Evolutionary conservation across 192 early-diverging fungal genomes (phyloP).

Genomic region (Entomortierella beljakovae): DNA sequence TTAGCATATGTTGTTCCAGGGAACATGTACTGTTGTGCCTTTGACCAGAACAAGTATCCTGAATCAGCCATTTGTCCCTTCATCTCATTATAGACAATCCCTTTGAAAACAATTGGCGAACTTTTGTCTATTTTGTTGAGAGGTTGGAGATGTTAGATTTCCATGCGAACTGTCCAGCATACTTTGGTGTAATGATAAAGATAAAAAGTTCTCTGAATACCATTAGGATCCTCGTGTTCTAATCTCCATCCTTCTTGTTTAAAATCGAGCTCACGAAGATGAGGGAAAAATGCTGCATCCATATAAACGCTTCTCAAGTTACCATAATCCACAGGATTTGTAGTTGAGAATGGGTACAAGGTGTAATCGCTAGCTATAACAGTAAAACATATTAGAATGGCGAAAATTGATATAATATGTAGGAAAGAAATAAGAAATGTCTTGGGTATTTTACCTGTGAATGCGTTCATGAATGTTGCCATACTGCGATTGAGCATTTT

Average conservation of each 20-base stretch:
- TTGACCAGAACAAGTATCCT: conserved; percentile 79
- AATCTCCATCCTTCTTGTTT: conserved; percentile 96
- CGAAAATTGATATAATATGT: neutral
- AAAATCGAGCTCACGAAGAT: conserved; percentile 86
- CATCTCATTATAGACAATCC: conserved; percentile 99
- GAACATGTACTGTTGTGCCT: conserved; percentile 86
- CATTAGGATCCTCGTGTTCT: conserved; percentile 79
- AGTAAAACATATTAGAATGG: neutral
- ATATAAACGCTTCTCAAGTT: conserved; percentile 93
- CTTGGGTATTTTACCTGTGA: conserved; percentile 70
- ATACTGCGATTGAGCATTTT: conserved; percentile 97
- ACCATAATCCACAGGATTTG: conserved; percentile 88
- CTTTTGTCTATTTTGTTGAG: conserved; percentile 57
- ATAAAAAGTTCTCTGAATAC: conserved; percentile 38
- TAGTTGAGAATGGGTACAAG: conserved; percentile 94
- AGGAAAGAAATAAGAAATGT: neutral
- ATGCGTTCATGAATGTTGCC: conserved; percentile 98
- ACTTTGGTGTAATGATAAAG: neutral
- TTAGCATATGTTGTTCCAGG: conserved; percentile 84
- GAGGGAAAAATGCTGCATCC: conserved; percentile 89
- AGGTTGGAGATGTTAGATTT: neutral
- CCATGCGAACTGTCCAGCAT: neutral
- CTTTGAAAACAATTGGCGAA: conserved; percentile 87
- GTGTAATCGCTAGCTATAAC: conserved; percentile 81
- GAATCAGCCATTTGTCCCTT: conserved; percentile 89